These are phyloP conservation scores for Fraxinus albicans DNA, from an alignment of 305 asterid species.

Conservation along the genomic window DNA sequence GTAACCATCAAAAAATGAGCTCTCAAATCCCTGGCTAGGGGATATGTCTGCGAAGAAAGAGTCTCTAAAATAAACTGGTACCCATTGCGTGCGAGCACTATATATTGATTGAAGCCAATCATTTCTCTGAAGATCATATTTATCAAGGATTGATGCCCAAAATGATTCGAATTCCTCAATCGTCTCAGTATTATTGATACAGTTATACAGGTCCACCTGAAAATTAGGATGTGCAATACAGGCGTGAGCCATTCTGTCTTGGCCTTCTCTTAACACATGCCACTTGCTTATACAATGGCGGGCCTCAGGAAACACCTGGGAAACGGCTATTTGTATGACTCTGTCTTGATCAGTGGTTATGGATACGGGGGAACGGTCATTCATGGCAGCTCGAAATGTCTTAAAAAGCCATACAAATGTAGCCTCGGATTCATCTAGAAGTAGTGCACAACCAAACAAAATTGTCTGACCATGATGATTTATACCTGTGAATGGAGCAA, in stretches of 20 bases:
- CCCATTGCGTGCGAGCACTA: constrained; percentile 70
- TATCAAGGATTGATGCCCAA: constrained; percentile 67
- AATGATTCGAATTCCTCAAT: constrained; percentile 74
- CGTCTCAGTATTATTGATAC: constrained; percentile 70
- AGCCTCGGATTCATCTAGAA: constrained; percentile 82
- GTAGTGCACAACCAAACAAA: constrained; percentile 79
- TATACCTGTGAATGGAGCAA: constrained; percentile 81
- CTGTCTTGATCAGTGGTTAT: constrained; percentile 66
- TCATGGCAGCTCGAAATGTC: constrained; percentile 81
- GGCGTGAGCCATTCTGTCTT: constrained; percentile 63
- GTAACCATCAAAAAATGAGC: constrained; percentile 76
- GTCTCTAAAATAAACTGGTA: constrained; percentile 79
- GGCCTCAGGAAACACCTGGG: constrained; percentile 67
- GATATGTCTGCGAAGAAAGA: constrained; percentile 63
- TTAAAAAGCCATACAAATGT: constrained; percentile 77
- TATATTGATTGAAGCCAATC: constrained; percentile 84
- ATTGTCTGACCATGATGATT: constrained; percentile 84
- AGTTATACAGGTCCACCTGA: constrained; percentile 69
- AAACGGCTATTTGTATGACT: constrained; percentile 52
- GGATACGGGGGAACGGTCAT: constrained; percentile 57
- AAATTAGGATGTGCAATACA: constrained; percentile 64
- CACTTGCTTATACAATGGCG: constrained; percentile 74
- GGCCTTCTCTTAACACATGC: constrained; percentile 76
- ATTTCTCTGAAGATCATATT: constrained; percentile 64
- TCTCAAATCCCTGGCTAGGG: constrained; percentile 49